Evolutionary conservation across 106 monocot species (phyloP).

Genomic region (Triglochin maritima): DNA sequence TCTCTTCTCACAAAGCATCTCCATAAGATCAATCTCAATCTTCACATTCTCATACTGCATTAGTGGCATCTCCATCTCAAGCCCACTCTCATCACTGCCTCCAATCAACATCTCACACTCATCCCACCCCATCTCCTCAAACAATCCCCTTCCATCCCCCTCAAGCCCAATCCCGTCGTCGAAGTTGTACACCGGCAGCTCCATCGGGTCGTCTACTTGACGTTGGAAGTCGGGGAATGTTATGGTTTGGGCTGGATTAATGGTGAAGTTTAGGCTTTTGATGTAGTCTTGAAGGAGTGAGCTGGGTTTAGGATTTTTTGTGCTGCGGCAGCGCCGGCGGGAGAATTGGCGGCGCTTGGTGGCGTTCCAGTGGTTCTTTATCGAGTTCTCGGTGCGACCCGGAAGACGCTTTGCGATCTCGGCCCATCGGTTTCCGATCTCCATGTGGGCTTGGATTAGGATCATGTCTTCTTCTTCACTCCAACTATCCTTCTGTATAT

Average conservation of each 20-base stretch:
- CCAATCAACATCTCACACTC: not conserved
- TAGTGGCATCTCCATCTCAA: not conserved
- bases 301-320: constrained; percentile 27
- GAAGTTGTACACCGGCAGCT: not conserved
- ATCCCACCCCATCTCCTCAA: constrained; percentile 2
- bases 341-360: constrained; percentile 62
- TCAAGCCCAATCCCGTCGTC: not conserved
- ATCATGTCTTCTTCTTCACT: constrained; percentile 74
- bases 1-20: not conserved
- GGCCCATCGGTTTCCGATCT: constrained; percentile 79
- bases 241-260: not conserved
- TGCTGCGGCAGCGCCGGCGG: constrained; percentile 27
- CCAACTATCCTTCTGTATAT: constrained; percentile 65
- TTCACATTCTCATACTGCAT: not conserved
- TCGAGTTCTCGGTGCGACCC: constrained; percentile 80
- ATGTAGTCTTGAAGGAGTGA: constrained; percentile 76
- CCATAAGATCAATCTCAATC: constrained; percentile 1
- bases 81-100: not conserved
- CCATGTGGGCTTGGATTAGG: constrained; percentile 49
- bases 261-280: constrained; percentile 27
- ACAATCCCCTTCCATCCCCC: not conserved
- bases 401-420: constrained; percentile 73
- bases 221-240: not conserved
- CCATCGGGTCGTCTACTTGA: not conserved
- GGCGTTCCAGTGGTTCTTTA: constrained; percentile 97